A percentile compares a stretch with the other conserved stretches of the same genome.
These are phyloP conservation scores for Puccinia sorghi DNA, from an alignment of 1,284 basidiomycete species.

Conservation along the genomic window DNA sequence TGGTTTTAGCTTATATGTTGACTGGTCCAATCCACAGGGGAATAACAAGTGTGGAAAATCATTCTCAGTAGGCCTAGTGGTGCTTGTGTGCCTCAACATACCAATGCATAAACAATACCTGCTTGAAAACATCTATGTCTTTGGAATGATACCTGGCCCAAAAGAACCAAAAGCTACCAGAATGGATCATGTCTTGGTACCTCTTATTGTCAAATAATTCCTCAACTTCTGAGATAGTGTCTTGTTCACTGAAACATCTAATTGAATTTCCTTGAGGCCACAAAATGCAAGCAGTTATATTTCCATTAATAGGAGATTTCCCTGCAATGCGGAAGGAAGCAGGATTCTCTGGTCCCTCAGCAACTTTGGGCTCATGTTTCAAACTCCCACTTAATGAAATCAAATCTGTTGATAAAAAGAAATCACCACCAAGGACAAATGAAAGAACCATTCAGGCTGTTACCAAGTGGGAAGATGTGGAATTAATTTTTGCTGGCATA, in stretches of 20 bases:
- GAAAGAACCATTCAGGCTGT: not conserved
- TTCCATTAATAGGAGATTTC: constrained; percentile 14
- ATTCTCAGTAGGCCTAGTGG: not conserved
- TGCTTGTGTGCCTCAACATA: constrained; percentile 8
- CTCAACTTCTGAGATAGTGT: not conserved
- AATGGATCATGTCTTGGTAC: constrained; percentile 6
- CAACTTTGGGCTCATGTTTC: not conserved
- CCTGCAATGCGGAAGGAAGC: not conserved
- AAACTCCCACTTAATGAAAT: constrained; percentile 2
- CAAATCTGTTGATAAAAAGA: not conserved
- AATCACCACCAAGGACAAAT: not conserved
- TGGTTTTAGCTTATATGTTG: constrained; percentile 22
- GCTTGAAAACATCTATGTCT: too few relatives aligned
- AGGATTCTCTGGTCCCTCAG: constrained; percentile 22
- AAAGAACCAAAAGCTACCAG: too few relatives aligned
- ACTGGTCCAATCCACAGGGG: constrained; percentile 12
- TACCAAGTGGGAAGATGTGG: not conserved
- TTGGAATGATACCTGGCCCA: too few relatives aligned
- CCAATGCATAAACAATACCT: too few relatives aligned
- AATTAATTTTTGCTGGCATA: not conserved
- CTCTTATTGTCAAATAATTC: constrained; percentile 12
- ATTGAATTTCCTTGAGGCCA: not conserved
- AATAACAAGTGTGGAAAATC: not conserved
- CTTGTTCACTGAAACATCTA: not conserved
- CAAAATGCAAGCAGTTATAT: constrained; percentile 8